These are phyloP conservation scores for Tarenaya hassleriana DNA, from an alignment of 345 rosid species.

Conservation along the genomic window DNA sequence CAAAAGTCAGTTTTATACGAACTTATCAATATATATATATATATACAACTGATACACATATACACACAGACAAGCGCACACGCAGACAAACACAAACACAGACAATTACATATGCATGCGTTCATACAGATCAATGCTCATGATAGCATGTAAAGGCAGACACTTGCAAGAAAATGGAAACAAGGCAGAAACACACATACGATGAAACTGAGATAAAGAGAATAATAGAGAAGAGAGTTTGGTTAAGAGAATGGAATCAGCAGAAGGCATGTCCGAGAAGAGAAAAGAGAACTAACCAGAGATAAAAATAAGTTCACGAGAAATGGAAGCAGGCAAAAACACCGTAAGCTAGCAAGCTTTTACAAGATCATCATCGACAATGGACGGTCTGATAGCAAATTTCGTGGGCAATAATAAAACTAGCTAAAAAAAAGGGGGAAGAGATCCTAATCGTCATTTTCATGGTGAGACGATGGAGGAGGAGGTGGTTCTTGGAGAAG, in stretches of 20 bases:
- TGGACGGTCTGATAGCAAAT: not conserved
- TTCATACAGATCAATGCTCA: slow-evolving; percentile 20
- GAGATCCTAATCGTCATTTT: slow-evolving; percentile 23
- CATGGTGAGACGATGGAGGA: slow-evolving; percentile 23
- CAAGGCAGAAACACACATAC: too few relatives aligned
- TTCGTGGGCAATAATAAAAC: slow-evolving; percentile 2
- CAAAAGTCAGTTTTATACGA: too few relatives aligned
- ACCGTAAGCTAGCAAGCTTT: slow-evolving; percentile 16
- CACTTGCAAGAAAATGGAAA: too few relatives aligned
- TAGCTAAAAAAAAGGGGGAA: slow-evolving; percentile 4
- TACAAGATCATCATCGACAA: slow-evolving; percentile 25
- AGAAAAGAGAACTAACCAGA: not conserved
- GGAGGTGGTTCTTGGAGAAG: slow-evolving; percentile 10
- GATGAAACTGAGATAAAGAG: slow-evolving; percentile 20
- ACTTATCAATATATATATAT: not conserved
- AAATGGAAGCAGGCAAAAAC: slow-evolving; percentile 5
- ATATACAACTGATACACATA: slow-evolving; percentile 15
- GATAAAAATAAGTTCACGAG: not conserved
- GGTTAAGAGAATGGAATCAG: too few relatives aligned
- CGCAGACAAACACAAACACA: not conserved
- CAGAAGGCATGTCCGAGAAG: too few relatives aligned
- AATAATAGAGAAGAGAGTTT: not conserved
- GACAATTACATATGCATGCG: not conserved
- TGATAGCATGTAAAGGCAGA: too few relatives aligned
- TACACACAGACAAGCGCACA: slow-evolving; percentile 21